These are phyloP conservation scores for Sclerospora graminicola DNA, from an alignment of 352 stramenopile genomes.

Conservation along the genomic window DNA sequence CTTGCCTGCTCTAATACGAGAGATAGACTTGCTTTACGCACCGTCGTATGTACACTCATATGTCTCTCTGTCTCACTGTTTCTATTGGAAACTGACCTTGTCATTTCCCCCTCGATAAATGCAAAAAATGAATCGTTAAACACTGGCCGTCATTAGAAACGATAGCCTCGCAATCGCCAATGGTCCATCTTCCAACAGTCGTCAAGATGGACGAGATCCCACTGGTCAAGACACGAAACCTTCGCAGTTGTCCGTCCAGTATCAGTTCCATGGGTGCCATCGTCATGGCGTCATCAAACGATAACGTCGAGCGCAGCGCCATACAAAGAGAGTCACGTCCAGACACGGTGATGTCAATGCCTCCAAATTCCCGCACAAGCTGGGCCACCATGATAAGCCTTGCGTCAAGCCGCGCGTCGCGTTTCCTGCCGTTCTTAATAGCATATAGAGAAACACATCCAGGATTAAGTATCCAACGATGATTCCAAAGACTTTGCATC, in stretches of 20 bases:
- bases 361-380: slow-evolving; percentile 6
- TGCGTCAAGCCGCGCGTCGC: slow-evolving; percentile 1
- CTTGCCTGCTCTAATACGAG: neutral
- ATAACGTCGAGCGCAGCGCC: slow-evolving; percentile 5
- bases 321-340: slow-evolving; percentile 1
- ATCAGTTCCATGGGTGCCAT: slow-evolving; percentile 12
- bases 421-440: neutral
- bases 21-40: neutral
- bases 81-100: neutral
- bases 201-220: slow-evolving; percentile 10
- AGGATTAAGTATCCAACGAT: slow-evolving; percentile 14
- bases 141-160: slow-evolving; percentile 1
- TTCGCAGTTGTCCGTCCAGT: slow-evolving; percentile 15
- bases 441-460: slow-evolving; percentile 4
- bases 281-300: neutral
- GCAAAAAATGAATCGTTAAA: neutral
- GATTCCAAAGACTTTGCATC: slow-evolving; percentile 9
- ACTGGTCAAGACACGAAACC: slow-evolving; percentile 21
- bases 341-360: slow-evolving; percentile 6
- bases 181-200: slow-evolving; percentile 4
- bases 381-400: neutral
- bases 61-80: neutral
- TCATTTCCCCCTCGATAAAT: neutral
- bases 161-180: slow-evolving; percentile 7
- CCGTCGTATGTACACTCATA: neutral